Conservation (phyloP, 2,329 filamentous ascomycete species). For the Apiospora arundinis region DNA sequence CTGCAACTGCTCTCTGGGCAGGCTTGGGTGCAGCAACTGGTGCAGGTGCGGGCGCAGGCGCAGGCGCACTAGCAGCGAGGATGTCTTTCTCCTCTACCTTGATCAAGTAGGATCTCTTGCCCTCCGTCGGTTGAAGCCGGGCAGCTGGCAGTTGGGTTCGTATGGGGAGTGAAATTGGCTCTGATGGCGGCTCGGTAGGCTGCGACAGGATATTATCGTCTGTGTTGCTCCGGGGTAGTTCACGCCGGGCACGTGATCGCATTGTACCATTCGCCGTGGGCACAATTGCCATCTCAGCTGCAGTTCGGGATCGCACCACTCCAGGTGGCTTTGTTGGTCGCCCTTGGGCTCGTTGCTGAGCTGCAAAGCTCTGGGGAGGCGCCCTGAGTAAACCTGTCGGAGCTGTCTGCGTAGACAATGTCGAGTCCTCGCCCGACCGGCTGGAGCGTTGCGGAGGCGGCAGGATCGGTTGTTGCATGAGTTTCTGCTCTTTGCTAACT, state of each 20-base stretch:
- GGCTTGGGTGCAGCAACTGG: background rate
- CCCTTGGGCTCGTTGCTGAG: conserved; percentile 67
- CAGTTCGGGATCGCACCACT: conserved; percentile 39
- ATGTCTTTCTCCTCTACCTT: conserved; percentile 25
- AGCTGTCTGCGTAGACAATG: conserved; percentile 40
- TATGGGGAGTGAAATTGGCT: conserved; percentile 26
- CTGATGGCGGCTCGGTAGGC: conserved; percentile 27
- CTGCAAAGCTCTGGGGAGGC: conserved; percentile 69
- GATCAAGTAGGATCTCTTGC: conserved; percentile 18
- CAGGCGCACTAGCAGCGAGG: conserved; percentile 23
- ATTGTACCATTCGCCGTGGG: conserved; percentile 11
- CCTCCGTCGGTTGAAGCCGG: conserved; percentile 20
- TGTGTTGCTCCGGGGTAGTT: conserved; percentile 35
- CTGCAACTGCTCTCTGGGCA: conserved; percentile 24
- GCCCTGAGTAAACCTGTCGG: conserved; percentile 55
- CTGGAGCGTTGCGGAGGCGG: conserved; percentile 42
- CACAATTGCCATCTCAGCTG: conserved; percentile 35
- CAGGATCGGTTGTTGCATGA: conserved; percentile 40
- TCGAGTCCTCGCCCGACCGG: conserved; percentile 44
- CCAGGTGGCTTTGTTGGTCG: conserved; percentile 45
- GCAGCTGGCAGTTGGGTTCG: conserved; percentile 27
- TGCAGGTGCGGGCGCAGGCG: conserved; percentile 1
- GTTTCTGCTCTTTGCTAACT: conserved; percentile 60
- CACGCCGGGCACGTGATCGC: conserved; percentile 37
- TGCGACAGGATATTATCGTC: conserved; percentile 33